Evolutionary conservation across 208 protist genomes (phyloP).

Genomic region (Entamoeba invadens): DNA sequence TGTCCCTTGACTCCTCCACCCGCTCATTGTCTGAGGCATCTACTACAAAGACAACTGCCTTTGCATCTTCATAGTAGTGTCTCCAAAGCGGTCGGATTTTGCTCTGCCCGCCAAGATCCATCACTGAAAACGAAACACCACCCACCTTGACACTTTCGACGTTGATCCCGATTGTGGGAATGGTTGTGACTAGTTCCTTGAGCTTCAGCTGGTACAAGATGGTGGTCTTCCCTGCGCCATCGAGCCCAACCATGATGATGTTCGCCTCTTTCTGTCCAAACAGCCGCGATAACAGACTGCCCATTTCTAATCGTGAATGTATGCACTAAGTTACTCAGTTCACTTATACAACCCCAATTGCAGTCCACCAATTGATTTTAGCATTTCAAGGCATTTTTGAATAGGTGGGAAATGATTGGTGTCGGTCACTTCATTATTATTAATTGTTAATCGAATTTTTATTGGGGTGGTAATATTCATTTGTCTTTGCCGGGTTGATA

Average conservation of each 20-base stretch:
- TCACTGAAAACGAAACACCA: constrained; percentile 25
- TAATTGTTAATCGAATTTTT: no score
- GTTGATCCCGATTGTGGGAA: constrained; percentile 34
- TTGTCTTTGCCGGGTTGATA: no score
- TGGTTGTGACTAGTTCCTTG: constrained; percentile 33
- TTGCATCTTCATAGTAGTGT: constrained; percentile 24
- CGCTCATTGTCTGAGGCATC: constrained; percentile 12
- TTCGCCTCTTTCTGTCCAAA: background rate
- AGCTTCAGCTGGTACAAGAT: constrained; percentile 32
- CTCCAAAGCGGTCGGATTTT: constrained; percentile 27
- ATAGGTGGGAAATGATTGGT: no score
- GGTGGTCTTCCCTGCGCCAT: constrained; percentile 30
- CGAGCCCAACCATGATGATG: constrained; percentile 9
- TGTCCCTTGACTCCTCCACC: background rate
- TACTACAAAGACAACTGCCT: constrained; percentile 27
- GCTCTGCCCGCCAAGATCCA: constrained; percentile 26
- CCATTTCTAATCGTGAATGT: no score
- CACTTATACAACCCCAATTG: no score
- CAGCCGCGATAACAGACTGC: background rate
- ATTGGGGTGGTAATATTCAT: no score
- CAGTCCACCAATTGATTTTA: no score
- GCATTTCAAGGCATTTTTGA: no score
- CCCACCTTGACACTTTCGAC: background rate
- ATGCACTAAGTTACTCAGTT: no score
- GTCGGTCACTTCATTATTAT: no score